Conservation (phyloP, 2,329 filamentous ascomycete genomes). For the Curvularia sp. region DNA sequence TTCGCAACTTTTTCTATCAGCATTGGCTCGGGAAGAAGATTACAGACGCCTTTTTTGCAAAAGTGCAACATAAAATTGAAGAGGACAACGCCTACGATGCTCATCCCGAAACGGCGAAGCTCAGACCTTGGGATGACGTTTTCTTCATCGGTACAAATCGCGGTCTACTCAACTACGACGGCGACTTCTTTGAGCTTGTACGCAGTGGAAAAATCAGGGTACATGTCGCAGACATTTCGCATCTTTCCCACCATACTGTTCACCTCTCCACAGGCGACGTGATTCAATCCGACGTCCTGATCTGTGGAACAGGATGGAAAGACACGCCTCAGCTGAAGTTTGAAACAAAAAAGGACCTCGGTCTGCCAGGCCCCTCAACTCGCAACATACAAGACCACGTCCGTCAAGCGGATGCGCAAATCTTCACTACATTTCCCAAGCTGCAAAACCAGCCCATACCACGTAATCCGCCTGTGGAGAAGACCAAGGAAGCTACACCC, state of each 20-base stretch:
- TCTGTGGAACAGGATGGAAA: constrained; percentile 66
- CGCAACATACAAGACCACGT: constrained; percentile 60
- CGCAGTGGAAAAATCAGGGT: constrained; percentile 61
- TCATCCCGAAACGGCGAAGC: constrained; percentile 50
- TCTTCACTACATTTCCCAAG: constrained; percentile 56
- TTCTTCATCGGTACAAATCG: constrained; percentile 64
- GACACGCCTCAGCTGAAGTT: constrained; percentile 62
- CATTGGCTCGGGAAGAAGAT: constrained; percentile 64
- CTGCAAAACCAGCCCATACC: constrained; percentile 60
- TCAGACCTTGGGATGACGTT: constrained; percentile 52
- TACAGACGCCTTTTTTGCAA: constrained; percentile 63
- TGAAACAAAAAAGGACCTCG: constrained; percentile 39
- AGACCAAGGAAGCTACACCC: constrained; percentile 7
- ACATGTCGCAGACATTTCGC: constrained; percentile 62
- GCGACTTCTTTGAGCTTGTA: constrained; percentile 65
- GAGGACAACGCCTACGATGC: constrained; percentile 56
- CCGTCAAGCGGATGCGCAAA: constrained; percentile 40
- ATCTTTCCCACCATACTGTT: constrained; percentile 56
- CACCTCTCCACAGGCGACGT: constrained; percentile 58
- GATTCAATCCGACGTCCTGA: constrained; percentile 59
- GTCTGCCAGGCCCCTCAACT: constrained; percentile 31
- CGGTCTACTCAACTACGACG: constrained; percentile 66
- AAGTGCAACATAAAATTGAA: constrained; percentile 62
- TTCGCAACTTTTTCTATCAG: constrained; percentile 64
- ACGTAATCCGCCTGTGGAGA: constrained; percentile 12